Conservation (phyloP, 2,329 filamentous ascomycete species). For the Emydomyces testavorans region DNA sequence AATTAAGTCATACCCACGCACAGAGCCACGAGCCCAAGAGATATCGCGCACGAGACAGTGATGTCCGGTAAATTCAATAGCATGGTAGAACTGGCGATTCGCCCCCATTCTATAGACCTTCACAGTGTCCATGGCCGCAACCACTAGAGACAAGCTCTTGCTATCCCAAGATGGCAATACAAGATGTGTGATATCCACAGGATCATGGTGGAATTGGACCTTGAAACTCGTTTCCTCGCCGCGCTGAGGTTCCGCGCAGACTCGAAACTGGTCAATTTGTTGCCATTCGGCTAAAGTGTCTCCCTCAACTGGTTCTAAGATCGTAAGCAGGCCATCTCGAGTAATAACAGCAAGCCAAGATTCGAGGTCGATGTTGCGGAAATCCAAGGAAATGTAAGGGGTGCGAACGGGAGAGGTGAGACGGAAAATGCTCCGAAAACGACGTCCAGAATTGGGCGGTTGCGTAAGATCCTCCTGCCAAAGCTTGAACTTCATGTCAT, state of each 20-base stretch:
- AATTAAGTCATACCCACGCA: conserved; percentile 77
- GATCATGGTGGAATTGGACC: conserved; percentile 79
- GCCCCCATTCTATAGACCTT: conserved; percentile 69
- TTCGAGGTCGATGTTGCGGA: conserved; percentile 72
- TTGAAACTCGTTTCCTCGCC: conserved; percentile 82
- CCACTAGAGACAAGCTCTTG: conserved; percentile 68
- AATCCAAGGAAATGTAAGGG: conserved; percentile 65
- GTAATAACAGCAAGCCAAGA: conserved; percentile 79
- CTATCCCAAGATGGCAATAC: conserved; percentile 68
- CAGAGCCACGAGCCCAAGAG: conserved; percentile 84
- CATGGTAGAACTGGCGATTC: conserved; percentile 71
- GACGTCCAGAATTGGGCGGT: conserved; percentile 58
- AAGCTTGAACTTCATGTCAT: conserved; percentile 80
- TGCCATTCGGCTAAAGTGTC: conserved; percentile 69
- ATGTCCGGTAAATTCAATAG: conserved; percentile 63
- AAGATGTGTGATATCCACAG: conserved; percentile 57
- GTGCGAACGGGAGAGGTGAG: conserved; percentile 54
- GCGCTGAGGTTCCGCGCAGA: conserved; percentile 57
- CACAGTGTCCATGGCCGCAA: conserved; percentile 73
- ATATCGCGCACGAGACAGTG: conserved; percentile 72
- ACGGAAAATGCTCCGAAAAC: conserved; percentile 62
- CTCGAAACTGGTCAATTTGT: conserved; percentile 61
- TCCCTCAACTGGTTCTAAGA: conserved; percentile 76
- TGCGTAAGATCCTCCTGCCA: conserved; percentile 87
- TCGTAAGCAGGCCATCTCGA: conserved; percentile 63